Evolutionary conservation across 2,329 filamentous ascomycete species (phyloP).

Genomic region (Xylariaceae sp.): DNA sequence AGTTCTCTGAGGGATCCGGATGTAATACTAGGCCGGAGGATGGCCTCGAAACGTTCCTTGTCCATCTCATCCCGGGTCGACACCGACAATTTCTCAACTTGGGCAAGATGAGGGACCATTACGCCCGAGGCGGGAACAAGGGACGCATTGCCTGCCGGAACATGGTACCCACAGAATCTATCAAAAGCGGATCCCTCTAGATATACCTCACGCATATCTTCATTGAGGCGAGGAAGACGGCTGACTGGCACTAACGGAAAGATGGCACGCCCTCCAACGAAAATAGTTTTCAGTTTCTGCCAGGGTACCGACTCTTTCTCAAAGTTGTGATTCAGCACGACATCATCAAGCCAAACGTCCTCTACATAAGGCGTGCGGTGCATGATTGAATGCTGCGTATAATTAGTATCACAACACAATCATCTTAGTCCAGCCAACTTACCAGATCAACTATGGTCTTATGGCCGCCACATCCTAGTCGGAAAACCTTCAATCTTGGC

Average conservation of each 20-base stretch:
- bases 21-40: slow-evolving; percentile 26
- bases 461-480: slow-evolving; percentile 9
- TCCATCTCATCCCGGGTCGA: neutral
- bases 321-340: neutral
- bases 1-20: slow-evolving; percentile 29
- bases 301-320: slow-evolving; percentile 1
- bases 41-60: neutral
- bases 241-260: neutral
- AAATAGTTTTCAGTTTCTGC: slow-evolving; percentile 17
- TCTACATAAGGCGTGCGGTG: slow-evolving; percentile 30
- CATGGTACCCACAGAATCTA: neutral
- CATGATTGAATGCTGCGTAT: slow-evolving; percentile 15
- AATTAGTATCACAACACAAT: slow-evolving; percentile 9
- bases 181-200: slow-evolving; percentile 2
- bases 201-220: slow-evolving; percentile 22
- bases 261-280: slow-evolving; percentile 3
- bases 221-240: neutral
- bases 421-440: slow-evolving; percentile 8
- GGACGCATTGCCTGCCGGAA: neutral
- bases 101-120: slow-evolving; percentile 2
- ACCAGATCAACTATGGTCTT: slow-evolving; percentile 12
- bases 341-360: slow-evolving; percentile 28
- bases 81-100: slow-evolving; percentile 25
- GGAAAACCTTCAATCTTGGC: slow-evolving; percentile 22
- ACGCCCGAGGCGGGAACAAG: neutral